A percentile compares a stretch with the other conserved stretches of the same genome.
These are phyloP conservation scores for sunflower (Helianthus annuus) DNA, from an alignment of 129 eudicot genomes.

Conservation along the genomic window DNA sequence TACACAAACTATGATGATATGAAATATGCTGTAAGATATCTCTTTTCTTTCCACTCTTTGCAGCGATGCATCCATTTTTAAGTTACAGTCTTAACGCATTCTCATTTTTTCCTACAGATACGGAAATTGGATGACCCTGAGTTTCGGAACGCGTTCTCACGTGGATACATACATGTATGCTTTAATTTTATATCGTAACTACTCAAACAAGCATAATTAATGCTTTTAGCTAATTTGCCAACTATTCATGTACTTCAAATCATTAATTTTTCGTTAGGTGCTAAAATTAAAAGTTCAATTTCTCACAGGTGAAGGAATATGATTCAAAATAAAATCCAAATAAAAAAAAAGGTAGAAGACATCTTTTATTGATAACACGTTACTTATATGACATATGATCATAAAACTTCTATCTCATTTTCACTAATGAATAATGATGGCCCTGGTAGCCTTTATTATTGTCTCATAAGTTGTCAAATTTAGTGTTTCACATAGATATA, in stretches of 20 bases:
- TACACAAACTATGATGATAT: constrained; percentile 93
- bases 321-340: no score
- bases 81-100: no score
- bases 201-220: background rate
- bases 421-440: no score
- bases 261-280: background rate
- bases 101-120: constrained; percentile 45
- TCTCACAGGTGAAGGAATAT: constrained; percentile 78
- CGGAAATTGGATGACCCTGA: constrained; percentile 94
- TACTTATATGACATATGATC: no score
- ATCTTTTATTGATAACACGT: no score
- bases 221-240: background rate
- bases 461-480: no score
- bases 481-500: no score
- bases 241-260: background rate
- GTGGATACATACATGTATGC: constrained; percentile 75
- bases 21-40: constrained; percentile 78
- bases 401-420: no score
- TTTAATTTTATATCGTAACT: no score
- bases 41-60: background rate
- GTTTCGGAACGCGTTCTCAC: constrained; percentile 79
- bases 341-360: no score
- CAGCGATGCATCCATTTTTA: background rate
- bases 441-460: no score
- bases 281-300: no score